Evolutionary conservation across 371 early-diverging fungal species (phyloP).

Genomic region (Mortierella sp.): DNA sequence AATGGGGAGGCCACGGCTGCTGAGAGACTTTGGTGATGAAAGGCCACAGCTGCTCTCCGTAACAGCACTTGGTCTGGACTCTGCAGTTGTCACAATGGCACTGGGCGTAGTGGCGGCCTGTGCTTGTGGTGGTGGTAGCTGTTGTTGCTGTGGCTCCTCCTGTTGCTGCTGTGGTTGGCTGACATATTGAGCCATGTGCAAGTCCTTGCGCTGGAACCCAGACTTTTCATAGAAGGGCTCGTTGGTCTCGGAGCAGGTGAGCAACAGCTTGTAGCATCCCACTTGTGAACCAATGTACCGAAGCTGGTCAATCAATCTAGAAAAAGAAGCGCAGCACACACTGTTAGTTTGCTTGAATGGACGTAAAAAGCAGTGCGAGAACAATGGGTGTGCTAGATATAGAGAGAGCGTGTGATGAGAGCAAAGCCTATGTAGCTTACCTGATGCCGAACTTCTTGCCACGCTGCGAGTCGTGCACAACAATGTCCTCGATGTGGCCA

Average conservation of each 20-base stretch:
- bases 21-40: slow-evolving; percentile 1
- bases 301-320: slow-evolving; percentile 76
- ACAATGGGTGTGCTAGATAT: neutral
- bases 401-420: too few relatives aligned
- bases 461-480: slow-evolving; percentile 91
- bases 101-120: neutral
- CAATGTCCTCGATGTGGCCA: slow-evolving; percentile 95
- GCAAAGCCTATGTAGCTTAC: slow-evolving; percentile 14
- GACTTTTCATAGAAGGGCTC: slow-evolving; percentile 95
- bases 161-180: slow-evolving; percentile 27
- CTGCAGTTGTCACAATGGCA: neutral
- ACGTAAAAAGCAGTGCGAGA: too few relatives aligned
- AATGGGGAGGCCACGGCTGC: slow-evolving; percentile 14
- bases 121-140: neutral
- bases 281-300: slow-evolving; percentile 69
- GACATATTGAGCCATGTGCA: slow-evolving; percentile 83
- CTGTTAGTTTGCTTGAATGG: neutral
- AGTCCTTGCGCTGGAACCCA: slow-evolving; percentile 84
- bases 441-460: slow-evolving; percentile 88
- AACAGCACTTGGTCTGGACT: neutral
- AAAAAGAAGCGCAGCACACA: neutral
- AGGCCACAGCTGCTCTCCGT: neutral
- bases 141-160: neutral
- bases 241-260: slow-evolving; percentile 90
- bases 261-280: slow-evolving; percentile 84